Conservation (phyloP, 164 flowering plant species). For the Nelumbo lutea region DNA sequence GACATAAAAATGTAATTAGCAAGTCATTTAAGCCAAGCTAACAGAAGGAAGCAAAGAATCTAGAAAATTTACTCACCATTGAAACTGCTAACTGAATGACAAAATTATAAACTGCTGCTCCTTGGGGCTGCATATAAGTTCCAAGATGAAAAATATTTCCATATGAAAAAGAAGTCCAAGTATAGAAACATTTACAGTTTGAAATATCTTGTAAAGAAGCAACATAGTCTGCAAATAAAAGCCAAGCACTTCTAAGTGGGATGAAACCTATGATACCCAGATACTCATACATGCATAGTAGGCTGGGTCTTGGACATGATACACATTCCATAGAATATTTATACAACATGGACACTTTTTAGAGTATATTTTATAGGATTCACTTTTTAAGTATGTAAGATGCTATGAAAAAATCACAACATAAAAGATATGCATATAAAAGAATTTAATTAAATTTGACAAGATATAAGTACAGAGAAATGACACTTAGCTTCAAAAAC, state of each 20-base stretch:
- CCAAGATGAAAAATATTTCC: background rate
- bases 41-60: background rate
- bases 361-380: too few species aligned
- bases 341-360: too few species aligned
- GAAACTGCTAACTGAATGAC: constrained; percentile 84
- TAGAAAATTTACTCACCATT: constrained; percentile 47
- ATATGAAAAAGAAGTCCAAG: background rate
- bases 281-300: too few species aligned
- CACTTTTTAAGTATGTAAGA: too few species aligned
- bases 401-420: too few species aligned
- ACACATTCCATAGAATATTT: too few species aligned
- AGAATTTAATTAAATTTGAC: too few species aligned
- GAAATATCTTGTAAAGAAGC: background rate
- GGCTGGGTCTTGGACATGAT: too few species aligned
- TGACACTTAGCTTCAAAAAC: too few species aligned
- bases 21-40: background rate
- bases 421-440: too few species aligned
- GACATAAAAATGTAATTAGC: background rate
- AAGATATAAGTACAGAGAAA: too few species aligned
- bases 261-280: background rate
- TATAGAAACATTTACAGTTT: background rate
- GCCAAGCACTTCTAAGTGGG: background rate
- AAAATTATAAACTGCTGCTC: constrained; percentile 75
- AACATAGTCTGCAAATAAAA: background rate
- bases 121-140: constrained; percentile 77